phyloP scores from a whole-genome alignment of 495 filamentous ascomycete species.

The Xylaria telfairii region DNA sequence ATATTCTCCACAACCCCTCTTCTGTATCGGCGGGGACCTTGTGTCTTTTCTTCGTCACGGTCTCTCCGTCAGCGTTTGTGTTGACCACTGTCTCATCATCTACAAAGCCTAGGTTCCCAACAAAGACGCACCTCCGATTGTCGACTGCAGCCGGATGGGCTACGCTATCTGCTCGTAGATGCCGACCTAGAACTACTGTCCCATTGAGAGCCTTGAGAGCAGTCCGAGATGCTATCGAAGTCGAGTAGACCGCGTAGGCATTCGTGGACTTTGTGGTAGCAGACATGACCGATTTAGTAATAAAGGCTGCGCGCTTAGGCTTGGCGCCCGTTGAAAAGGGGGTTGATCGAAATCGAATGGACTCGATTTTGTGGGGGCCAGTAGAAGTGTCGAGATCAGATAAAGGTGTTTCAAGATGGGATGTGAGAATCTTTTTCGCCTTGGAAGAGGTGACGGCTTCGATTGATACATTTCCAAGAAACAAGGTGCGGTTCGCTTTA shows the following conservation, averaged over 20 bases:
- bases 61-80: constrained; percentile 62
- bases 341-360: constrained; percentile 90
- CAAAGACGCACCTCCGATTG: constrained; percentile 89
- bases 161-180: constrained; percentile 87
- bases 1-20: constrained; percentile 92
- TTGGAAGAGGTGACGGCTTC: constrained; percentile 80
- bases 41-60: constrained; percentile 66
- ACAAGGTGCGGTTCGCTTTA: constrained; percentile 89
- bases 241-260: constrained; percentile 88
- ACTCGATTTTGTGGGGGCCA: constrained; percentile 75
- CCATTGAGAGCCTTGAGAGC: constrained; percentile 83
- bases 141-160: constrained; percentile 85
- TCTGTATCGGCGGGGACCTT: constrained; percentile 86
- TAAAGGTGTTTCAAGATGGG: constrained; percentile 61
- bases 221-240: constrained; percentile 71
- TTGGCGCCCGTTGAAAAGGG: constrained; percentile 76
- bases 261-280: constrained; percentile 92
- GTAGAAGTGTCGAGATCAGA: constrained; percentile 51
- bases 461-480: constrained; percentile 88
- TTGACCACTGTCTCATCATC: constrained; percentile 75
- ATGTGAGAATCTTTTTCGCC: constrained; percentile 75
- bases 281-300: constrained; percentile 79
- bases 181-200: constrained; percentile 80
- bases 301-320: constrained; percentile 89
- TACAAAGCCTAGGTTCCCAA: constrained; percentile 95